A percentile compares a stretch with the other conserved stretches of the same genome.
Conservation (phyloP, 1,284 basidiomycete genomes). For the Anthracocystis walkeri region DNA sequence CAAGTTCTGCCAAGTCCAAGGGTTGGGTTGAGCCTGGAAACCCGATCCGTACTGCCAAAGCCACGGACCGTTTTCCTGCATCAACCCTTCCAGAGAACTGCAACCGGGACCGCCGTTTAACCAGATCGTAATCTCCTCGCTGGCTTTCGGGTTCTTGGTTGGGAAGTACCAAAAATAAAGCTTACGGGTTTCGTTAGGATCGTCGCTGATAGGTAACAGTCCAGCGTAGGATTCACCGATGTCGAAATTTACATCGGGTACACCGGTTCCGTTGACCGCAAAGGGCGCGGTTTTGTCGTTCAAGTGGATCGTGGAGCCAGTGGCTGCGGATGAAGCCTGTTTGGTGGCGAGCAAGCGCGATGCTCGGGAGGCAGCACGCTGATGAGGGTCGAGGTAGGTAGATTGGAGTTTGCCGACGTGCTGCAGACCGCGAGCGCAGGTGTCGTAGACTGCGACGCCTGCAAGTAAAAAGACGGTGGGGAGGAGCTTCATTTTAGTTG, state of each 20-base stretch:
- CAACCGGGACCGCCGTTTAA: slow-evolving; percentile 76
- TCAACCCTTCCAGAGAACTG: slow-evolving; percentile 80
- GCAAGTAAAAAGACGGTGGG: slow-evolving; percentile 25
- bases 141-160: slow-evolving; percentile 77
- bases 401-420: slow-evolving; percentile 43
- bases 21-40: slow-evolving; percentile 77
- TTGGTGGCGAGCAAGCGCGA: slow-evolving; percentile 23
- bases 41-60: slow-evolving; percentile 76
- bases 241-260: slow-evolving; percentile 56
- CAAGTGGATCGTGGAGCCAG: slow-evolving; percentile 22
- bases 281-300: slow-evolving; percentile 41
- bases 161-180: slow-evolving; percentile 90
- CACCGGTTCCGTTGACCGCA: slow-evolving; percentile 34
- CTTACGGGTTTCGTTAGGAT: slow-evolving; percentile 68
- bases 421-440: slow-evolving; percentile 37
- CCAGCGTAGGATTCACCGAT: slow-evolving; percentile 60
- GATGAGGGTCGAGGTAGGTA: slow-evolving; percentile 29
- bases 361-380: slow-evolving; percentile 28
- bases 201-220: slow-evolving; percentile 47
- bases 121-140: slow-evolving; percentile 79
- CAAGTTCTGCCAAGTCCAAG: slow-evolving; percentile 83
- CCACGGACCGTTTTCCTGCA: slow-evolving; percentile 84
- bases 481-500: slow-evolving; percentile 30
- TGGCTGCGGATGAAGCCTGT: slow-evolving; percentile 17
- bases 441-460: slow-evolving; percentile 29